Base-by-base conservation (phyloP, 768 basidiomycete species). In the Nidularia pulvinata region DNA sequence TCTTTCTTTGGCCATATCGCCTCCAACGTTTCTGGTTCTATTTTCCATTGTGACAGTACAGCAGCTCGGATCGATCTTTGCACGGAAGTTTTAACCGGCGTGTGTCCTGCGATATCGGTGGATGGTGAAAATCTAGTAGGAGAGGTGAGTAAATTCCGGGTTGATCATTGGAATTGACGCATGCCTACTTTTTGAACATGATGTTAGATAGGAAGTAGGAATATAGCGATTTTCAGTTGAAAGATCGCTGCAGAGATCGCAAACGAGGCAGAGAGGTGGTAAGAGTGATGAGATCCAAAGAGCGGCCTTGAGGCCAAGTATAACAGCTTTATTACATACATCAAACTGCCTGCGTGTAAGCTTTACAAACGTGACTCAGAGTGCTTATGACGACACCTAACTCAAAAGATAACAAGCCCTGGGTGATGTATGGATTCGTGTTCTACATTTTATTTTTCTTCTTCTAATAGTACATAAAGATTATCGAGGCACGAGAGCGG, bases 1-100 rank as follows among this genome's bases (percentile, higher is more conserved):
- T 98, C 96, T 79, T 98, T 99, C 90, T 98, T 99, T 2, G 95
- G 93, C 97, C 97, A 99, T 49, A 99, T 82, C 61, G 82, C 82
- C 65, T 99, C 97, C 33, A 98, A 74, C 2, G 87, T 84, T 57
- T 91, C 92, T 42, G 84, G 79, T 57, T 86, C 84, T 49, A 92
- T 81, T 61, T 85, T 90, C 81, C 93, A 89, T 68, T 96, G 94
- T 16, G 88, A 81, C 48, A 97, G 77, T 33, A 97, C 75, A 45
- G 77, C 79, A 22, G 86, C 74, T 52, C 97, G 87, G 70, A 98
- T 94, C 59, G 83, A 81, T 64, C 97, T 82, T 67, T 98, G 96
- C 6, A 93, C 88, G 25, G 95, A 98, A 34, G 93, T 86, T 70
- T 98, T 98, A 55, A 98, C 83, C 37, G 90, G 89, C 10, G 93